A percentile compares a stretch with the other conserved stretches of the same genome.
Evolutionary conservation across 345 rosid genomes (phyloP).

Genomic region (Ceriops zippeliana): DNA sequence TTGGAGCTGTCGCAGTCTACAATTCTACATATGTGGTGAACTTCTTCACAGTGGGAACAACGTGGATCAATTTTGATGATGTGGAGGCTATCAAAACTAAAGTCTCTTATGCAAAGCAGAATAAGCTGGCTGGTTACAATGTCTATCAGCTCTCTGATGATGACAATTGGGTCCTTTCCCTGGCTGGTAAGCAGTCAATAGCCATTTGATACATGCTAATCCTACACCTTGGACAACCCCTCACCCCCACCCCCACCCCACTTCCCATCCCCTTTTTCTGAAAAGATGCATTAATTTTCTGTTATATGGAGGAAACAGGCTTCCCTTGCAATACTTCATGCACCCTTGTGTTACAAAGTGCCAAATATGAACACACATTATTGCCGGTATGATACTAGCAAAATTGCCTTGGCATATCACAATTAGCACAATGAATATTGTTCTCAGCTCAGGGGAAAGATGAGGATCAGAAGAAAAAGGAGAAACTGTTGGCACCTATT

Average conservation of each 20-base stretch:
- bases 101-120: slow-evolving; percentile 36
- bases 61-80: slow-evolving; percentile 47
- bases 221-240: no score
- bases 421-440: not conserved
- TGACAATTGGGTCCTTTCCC: slow-evolving; percentile 42
- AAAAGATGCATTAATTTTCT: not conserved
- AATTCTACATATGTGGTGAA: slow-evolving; percentile 36
- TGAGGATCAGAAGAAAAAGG: not conserved
- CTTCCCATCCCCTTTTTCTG: no score
- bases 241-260: no score
- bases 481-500: not conserved
- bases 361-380: no score
- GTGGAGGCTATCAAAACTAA: slow-evolving; percentile 33
- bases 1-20: slow-evolving; percentile 25
- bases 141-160: slow-evolving; percentile 34
- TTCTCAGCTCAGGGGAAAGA: slow-evolving; percentile 14
- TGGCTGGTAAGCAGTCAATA: slow-evolving; percentile 18
- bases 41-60: slow-evolving; percentile 12
- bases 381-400: no score
- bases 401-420: not conserved
- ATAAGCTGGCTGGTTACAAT: slow-evolving; percentile 35
- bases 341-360: not conserved
- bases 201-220: no score
- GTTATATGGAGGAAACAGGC: not conserved
- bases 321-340: not conserved